Evolutionary conservation across 352 stramenopile species (phyloP).

Genomic region (Thalassiosira mediterranea): DNA sequence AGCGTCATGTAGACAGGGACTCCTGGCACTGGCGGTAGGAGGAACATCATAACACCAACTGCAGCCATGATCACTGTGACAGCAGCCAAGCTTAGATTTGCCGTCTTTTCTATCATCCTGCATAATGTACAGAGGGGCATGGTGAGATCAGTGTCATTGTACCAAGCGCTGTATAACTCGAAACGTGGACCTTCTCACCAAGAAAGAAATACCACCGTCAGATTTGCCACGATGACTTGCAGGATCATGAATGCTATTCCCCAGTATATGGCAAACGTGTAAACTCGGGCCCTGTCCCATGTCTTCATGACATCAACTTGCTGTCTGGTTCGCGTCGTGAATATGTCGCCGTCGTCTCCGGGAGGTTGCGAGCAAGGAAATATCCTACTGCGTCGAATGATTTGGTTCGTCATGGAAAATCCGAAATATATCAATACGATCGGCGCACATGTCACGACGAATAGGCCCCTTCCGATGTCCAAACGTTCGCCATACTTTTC

Average conservation of each 20-base stretch:
- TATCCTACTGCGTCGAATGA: slow-evolving; percentile 48
- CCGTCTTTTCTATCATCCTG: slow-evolving; percentile 64
- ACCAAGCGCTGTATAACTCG: neutral
- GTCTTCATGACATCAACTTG: slow-evolving; percentile 54
- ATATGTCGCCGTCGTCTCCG: slow-evolving; percentile 19
- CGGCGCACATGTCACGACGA: slow-evolving; percentile 61
- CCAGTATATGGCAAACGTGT: slow-evolving; percentile 67
- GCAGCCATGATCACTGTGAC: slow-evolving; percentile 68
- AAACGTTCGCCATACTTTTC: slow-evolving; percentile 54
- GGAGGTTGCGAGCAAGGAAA: slow-evolving; percentile 47
- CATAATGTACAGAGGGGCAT: neutral
- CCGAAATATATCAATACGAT: slow-evolving; percentile 61
- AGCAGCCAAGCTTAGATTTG: slow-evolving; percentile 45
- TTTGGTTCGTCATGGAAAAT: slow-evolving; percentile 69
- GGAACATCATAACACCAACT: slow-evolving; percentile 78
- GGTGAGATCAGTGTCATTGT: neutral
- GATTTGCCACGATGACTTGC: slow-evolving; percentile 64
- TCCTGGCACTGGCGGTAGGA: slow-evolving; percentile 76
- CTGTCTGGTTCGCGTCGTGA: slow-evolving; percentile 50
- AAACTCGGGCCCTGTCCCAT: slow-evolving; percentile 63
- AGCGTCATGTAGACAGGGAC: slow-evolving; percentile 79
- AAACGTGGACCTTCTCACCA: slow-evolving; percentile 30
- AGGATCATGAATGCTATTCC: slow-evolving; percentile 79
- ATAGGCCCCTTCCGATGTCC: slow-evolving; percentile 52
- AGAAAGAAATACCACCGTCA: slow-evolving; percentile 78